Evolutionary conservation across 129 eudicot species (phyloP), one percentile per base, ranked within the genome.

Genomic region (Arctium lappa): DNA sequence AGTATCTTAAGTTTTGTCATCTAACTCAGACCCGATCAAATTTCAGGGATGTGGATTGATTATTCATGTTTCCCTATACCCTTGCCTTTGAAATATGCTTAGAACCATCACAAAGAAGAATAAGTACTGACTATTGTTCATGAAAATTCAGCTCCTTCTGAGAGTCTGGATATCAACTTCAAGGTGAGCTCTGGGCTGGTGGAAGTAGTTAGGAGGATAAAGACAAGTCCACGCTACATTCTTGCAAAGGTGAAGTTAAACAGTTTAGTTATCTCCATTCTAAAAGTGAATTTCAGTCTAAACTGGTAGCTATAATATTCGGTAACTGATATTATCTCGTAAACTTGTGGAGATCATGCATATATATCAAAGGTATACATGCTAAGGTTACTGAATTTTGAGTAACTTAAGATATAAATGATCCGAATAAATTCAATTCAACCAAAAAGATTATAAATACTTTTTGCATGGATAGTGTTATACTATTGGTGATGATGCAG

Each of bases 181-280:
- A 93, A 93, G 86, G 99, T 95, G 74, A 95, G 98, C 93, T 95
- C 99, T 73, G 98, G 98, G 56, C 92, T 95, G 86, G 98, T 95
- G 87, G 99, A 95, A 84, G 86, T 95, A 63, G 98, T 95, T 50
- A 91, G 86, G 88, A 87, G 92, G 87, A 95, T 95, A 90, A 87
- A 86, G 69, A 85, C 95, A 68, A 87, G 88, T 46, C 99, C 99
- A 68, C 95, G 94, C 44, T 95, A 95, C 86, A 93, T 95, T 79
- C 93, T 95, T 81, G 99, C 99, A 69, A 95, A 95, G 99, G 99
- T 95, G 31, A 46, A 74, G 42, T 60, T 71, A 75, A 68, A 62
- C 69, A 75, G 37, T 75, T 44, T 15, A 22, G 0, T 18, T 34
- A 83, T 68, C 13, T 62, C 65, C 73, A 63, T 15, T 72, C 34